Evolutionary conservation across 1,139 yeast genomes (phyloP).

Genomic region (Candida glucosophila): DNA sequence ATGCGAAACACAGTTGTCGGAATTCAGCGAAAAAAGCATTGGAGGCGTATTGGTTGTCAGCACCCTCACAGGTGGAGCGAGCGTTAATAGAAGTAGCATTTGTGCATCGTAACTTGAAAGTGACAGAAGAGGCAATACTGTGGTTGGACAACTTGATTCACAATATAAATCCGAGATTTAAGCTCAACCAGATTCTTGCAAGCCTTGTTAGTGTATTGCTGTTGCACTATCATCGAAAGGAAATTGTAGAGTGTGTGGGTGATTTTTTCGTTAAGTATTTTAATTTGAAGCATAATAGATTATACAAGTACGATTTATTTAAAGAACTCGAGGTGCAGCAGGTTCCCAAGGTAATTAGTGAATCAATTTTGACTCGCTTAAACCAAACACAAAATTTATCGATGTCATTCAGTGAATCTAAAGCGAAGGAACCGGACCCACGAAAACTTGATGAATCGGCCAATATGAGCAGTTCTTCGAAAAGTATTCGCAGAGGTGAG

Average conservation of each 20-base stretch:
- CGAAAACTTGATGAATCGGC: too few species aligned
- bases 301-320: constrained; percentile 37
- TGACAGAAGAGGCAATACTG: constrained; percentile 33
- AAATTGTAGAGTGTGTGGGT: constrained; percentile 7
- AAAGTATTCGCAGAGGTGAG: too few species aligned
- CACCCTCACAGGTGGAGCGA: constrained; percentile 47
- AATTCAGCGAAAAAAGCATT: constrained; percentile 49
- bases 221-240: constrained; percentile 3
- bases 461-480: constrained; percentile 5
- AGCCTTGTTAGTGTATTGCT: constrained; percentile 13
- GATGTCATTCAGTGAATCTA: background rate
- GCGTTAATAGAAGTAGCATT: constrained; percentile 45
- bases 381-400: background rate
- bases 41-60: constrained; percentile 60
- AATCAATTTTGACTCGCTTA: constrained; percentile 21
- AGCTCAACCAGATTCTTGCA: constrained; percentile 20
- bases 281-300: constrained; percentile 17
- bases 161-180: constrained; percentile 24
- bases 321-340: constrained; percentile 35
- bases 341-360: constrained; percentile 20
- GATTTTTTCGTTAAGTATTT: constrained; percentile 20
- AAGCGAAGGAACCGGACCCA: background rate
- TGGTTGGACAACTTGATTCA: constrained; percentile 26
- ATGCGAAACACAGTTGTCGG: constrained; percentile 32
- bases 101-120: constrained; percentile 24